Percentiles rank a stretch among this genome's conserved stretches.
These are phyloP conservation scores for Penicillium sp. DNA, from an alignment of 2,329 filamentous ascomycete species.

Conservation along the genomic window DNA sequence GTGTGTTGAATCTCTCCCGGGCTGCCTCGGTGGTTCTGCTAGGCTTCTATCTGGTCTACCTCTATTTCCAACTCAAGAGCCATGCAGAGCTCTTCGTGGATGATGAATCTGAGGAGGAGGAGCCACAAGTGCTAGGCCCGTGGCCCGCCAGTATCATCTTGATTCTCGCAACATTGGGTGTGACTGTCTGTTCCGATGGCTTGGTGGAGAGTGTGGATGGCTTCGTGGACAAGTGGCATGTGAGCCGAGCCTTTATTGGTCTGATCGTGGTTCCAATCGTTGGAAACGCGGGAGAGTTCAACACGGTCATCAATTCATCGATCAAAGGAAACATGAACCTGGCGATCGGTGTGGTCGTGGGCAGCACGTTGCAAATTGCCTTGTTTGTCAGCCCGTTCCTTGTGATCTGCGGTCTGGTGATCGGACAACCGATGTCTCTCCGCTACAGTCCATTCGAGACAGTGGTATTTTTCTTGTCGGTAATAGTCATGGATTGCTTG, in stretches of 20 bases:
- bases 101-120: constrained; percentile 13
- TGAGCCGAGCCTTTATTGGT: constrained; percentile 60
- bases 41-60: constrained; percentile 56
- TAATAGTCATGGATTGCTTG: constrained; percentile 24
- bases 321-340: constrained; percentile 62
- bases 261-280: constrained; percentile 60
- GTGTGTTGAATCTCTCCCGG: constrained; percentile 45
- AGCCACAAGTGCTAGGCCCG: constrained; percentile 13
- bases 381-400: constrained; percentile 59
- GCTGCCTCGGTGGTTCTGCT: constrained; percentile 58
- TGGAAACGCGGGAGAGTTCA: constrained; percentile 60
- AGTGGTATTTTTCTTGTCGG: constrained; percentile 20
- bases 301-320: constrained; percentile 57
- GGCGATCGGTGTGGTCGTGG: constrained; percentile 58
- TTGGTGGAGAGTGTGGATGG: constrained; percentile 58
- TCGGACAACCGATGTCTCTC: constrained; percentile 50
- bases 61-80: constrained; percentile 55
- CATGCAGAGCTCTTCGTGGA: constrained; percentile 20
- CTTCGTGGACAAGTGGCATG: constrained; percentile 53
- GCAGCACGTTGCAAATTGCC: constrained; percentile 58
- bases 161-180: constrained; percentile 20
- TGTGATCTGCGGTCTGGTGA: constrained; percentile 59
- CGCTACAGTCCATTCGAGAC: constrained; percentile 23
- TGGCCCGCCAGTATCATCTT: constrained; percentile 18
- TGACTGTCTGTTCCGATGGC: constrained; percentile 29